A percentile compares a stretch with the other conserved stretches of the same genome.
phyloP scores from a whole-genome alignment of 768 basidiomycete genomes.

The Kwoniella sp. region DNA sequence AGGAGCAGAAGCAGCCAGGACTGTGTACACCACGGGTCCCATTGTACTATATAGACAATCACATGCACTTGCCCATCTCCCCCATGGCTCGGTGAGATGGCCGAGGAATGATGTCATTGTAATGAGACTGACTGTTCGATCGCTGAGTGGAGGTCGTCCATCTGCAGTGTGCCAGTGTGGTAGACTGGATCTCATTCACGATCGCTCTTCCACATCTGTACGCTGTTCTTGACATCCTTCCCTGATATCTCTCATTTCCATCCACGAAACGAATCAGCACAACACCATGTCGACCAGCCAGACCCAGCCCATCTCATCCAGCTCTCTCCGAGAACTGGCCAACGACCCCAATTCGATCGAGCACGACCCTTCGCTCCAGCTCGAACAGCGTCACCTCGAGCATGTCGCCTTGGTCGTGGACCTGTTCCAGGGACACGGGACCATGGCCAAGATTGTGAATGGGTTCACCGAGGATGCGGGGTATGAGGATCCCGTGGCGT shows the following conservation, averaged over 20 bases:
- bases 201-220: background rate
- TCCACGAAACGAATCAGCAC: background rate
- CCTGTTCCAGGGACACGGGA: constrained; percentile 45
- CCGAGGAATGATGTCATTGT: constrained; percentile 17
- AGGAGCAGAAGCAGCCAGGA: too few relatives aligned
- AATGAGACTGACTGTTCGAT: background rate
- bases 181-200: background rate
- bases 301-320: background rate
- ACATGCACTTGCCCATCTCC: constrained; percentile 1
- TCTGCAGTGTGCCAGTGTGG: background rate
- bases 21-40: background rate
- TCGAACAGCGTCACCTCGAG: constrained; percentile 26
- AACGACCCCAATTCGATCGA: constrained; percentile 27
- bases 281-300: constrained; percentile 4
- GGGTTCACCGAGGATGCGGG: constrained; percentile 41
- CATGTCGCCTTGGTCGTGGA: constrained; percentile 45
- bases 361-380: constrained; percentile 20
- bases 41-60: background rate
- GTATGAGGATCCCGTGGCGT: constrained; percentile 48
- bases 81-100: too few relatives aligned
- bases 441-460: constrained; percentile 38
- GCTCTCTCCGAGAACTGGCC: constrained; percentile 12
- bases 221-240: background rate
- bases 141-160: constrained; percentile 18
- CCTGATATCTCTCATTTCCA: background rate